Evolutionary conservation across 2,329 filamentous ascomycete species (phyloP).

Genomic region (Arthrinium puccinioides): DNA sequence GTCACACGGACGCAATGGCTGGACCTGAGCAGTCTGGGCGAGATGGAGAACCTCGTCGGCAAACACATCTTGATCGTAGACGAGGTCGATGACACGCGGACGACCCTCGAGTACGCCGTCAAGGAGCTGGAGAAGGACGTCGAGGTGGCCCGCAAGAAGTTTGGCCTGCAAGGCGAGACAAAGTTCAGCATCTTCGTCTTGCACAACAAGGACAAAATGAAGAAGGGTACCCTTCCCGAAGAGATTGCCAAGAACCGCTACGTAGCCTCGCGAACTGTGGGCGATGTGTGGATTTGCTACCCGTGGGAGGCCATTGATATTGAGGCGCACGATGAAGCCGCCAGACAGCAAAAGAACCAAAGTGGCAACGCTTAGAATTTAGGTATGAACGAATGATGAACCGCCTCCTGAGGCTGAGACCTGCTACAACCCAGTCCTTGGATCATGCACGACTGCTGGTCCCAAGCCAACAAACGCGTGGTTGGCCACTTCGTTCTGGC

Average conservation of each 20-base stretch:
- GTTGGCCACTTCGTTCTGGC: too few relatives aligned
- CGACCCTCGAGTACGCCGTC: constrained; percentile 74
- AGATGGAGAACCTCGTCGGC: constrained; percentile 72
- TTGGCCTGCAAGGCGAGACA: constrained; percentile 65
- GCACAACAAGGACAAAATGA: constrained; percentile 97
- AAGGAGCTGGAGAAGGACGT: constrained; percentile 84
- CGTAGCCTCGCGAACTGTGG: constrained; percentile 76
- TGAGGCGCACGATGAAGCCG: constrained; percentile 77
- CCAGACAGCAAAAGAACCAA: constrained; percentile 37
- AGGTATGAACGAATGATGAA: too few relatives aligned
- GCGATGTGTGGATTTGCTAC: constrained; percentile 98
- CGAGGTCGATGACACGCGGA: constrained; percentile 77
- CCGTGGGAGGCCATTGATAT: constrained; percentile 96
- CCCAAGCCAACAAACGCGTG: too few relatives aligned
- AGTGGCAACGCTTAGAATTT: constrained; percentile 10
- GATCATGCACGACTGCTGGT: too few relatives aligned
- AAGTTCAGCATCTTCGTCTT: constrained; percentile 93
- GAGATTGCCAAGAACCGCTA: constrained; percentile 76
- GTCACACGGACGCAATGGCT: constrained; percentile 98
- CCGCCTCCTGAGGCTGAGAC: too few relatives aligned
- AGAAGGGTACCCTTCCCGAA: constrained; percentile 79
- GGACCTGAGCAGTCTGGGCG: constrained; percentile 62
- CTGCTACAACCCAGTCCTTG: too few relatives aligned
- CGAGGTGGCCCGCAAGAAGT: constrained; percentile 65
- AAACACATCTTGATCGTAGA: constrained; percentile 83